Conservation (phyloP, 768 basidiomycete species). For the Leccinum disarticulatum region DNA sequence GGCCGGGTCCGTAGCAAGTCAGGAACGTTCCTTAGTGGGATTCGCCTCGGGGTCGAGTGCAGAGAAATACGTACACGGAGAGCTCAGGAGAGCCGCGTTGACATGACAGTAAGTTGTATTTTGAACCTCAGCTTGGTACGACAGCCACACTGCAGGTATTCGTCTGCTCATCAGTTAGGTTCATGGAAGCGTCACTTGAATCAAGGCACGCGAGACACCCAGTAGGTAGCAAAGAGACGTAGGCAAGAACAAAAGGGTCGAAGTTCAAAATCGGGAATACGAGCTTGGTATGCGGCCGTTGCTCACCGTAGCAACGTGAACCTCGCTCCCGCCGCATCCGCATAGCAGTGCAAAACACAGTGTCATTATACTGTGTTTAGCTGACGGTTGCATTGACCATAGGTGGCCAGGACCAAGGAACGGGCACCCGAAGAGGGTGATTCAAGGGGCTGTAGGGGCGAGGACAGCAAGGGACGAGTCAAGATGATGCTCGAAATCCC, state of each 20-base stretch:
- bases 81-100: not conserved
- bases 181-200: not conserved
- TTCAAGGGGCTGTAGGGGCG: not conserved
- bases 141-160: not conserved
- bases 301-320: conserved; percentile 6
- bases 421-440: conserved; percentile 1
- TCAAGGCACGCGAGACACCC: not conserved
- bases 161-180: not conserved
- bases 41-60: not conserved
- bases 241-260: not conserved
- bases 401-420: not conserved
- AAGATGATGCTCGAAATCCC: not conserved
- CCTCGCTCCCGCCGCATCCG: conserved; percentile 1
- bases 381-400: not conserved
- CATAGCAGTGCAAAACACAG: conserved; percentile 11
- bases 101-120: not conserved
- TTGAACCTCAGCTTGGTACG: not conserved
- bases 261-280: not conserved
- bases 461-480: not conserved
- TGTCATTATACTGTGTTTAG: not conserved
- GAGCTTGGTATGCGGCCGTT: not conserved
- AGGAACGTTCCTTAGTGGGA: not conserved
- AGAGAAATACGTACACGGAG: conserved; percentile 1
- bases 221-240: not conserved
- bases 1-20: not conserved